phyloP scores from a whole-genome alignment of 768 basidiomycete genomes.

The Boletus speciosus region DNA sequence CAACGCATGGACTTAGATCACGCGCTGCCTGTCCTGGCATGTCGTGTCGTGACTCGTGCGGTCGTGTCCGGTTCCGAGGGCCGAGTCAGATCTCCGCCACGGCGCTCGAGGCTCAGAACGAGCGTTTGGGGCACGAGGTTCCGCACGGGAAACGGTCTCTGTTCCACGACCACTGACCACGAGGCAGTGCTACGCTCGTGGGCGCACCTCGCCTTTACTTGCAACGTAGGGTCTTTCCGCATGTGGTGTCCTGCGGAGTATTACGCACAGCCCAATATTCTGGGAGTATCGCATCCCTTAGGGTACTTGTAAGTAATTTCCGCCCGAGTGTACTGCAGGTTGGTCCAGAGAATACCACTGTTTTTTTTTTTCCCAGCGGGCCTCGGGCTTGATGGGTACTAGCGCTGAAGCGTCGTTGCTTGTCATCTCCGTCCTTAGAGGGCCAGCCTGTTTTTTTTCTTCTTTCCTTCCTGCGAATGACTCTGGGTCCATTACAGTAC shows the following conservation, averaged over 20 bases:
- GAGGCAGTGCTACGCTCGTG: slow-evolving; percentile 10
- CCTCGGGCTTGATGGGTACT: slow-evolving; percentile 3
- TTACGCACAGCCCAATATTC: slow-evolving; percentile 1
- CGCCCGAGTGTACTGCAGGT: slow-evolving; percentile 8
- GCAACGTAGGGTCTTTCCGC: slow-evolving; percentile 18
- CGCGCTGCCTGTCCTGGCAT: neutral
- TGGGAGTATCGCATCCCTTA: slow-evolving; percentile 12
- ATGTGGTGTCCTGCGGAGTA: neutral
- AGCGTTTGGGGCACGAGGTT: slow-evolving; percentile 8
- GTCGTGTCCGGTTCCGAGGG: slow-evolving; percentile 25
- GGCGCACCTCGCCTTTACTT: slow-evolving; percentile 14
- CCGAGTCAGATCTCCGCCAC: slow-evolving; percentile 12
- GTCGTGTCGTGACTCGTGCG: slow-evolving; percentile 1
- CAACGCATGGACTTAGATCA: neutral
- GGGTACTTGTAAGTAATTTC: slow-evolving; percentile 25
- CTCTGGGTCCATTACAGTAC: too few species aligned
- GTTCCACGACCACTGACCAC: slow-evolving; percentile 1
- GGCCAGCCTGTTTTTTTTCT: neutral
- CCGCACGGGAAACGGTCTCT: slow-evolving; percentile 1
- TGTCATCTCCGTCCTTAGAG: slow-evolving; percentile 9
- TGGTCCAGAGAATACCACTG: slow-evolving; percentile 1
- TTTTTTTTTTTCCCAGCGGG: slow-evolving; percentile 1
- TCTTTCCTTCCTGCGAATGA: too few species aligned
- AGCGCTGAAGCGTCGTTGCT: neutral
- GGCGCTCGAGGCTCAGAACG: slow-evolving; percentile 1